Conservation (phyloP, 2,329 filamentous ascomycete genomes). For the Xylaria arbuscula region DNA sequence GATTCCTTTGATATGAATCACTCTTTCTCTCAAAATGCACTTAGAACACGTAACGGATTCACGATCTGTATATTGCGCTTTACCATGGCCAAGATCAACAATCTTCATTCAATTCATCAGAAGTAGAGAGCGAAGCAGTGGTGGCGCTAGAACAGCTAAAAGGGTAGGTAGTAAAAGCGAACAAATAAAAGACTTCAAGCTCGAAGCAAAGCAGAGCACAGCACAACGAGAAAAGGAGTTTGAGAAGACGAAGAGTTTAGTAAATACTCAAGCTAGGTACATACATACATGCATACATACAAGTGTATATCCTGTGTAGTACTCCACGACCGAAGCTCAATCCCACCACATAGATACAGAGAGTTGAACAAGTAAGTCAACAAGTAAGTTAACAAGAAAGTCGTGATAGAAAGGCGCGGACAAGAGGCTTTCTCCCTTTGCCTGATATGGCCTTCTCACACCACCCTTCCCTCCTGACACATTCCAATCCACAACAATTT, state of each 20-base stretch:
- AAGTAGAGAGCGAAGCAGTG: no score
- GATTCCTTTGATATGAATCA: slow-evolving; percentile 1
- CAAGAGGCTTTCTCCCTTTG: neutral
- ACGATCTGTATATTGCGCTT: no score
- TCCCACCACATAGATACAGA: slow-evolving; percentile 22
- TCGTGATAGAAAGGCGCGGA: neutral
- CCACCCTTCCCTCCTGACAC: neutral
- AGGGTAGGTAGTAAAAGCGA: no score
- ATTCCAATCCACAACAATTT: slow-evolving; percentile 15
- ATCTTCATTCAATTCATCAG: no score
- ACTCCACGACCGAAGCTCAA: slow-evolving; percentile 21
- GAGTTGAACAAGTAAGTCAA: slow-evolving; percentile 1
- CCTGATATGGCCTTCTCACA: neutral
- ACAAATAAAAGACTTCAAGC: no score
- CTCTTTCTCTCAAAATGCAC: neutral
- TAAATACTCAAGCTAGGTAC: slow-evolving; percentile 19
- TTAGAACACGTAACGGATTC: neutral
- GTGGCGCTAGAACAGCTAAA: no score
- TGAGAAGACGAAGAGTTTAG: neutral
- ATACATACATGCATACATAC: slow-evolving; percentile 27
- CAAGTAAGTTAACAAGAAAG: slow-evolving; percentile 1
- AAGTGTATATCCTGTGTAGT: slow-evolving; percentile 24
- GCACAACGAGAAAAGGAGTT: neutral
- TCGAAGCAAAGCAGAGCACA: slow-evolving; percentile 1
- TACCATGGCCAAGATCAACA: no score